Evolutionary conservation across 2,329 filamentous ascomycete genomes (phyloP), one percentile per base, ranked within the genome.

Genomic region (Dryadomyces sulphureus): DNA sequence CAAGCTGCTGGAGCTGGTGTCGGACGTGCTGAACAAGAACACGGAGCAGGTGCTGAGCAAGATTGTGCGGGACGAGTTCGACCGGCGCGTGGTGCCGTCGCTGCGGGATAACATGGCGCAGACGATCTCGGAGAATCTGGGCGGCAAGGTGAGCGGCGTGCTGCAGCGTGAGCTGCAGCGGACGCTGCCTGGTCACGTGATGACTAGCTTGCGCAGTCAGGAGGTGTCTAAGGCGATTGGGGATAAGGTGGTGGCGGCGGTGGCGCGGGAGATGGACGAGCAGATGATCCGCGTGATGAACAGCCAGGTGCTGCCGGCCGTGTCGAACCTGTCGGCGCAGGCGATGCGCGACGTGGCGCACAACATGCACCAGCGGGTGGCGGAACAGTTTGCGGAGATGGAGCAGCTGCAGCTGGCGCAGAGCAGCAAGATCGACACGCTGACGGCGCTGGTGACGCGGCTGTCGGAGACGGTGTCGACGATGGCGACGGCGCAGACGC

Each of bases 31-130:
- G 41, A 77, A 75, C 52, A 69, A 73, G 49, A 79, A 79, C 57
- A 78, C 75, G 19, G 72, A 80, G 61, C 80, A 83, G 55, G 84
- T 85, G 20, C 72, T 95, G 34, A 72, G 79, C 50, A 79, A 78
- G 50, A 84, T 94, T 54, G 80, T 94, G 43, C 75, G 77, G 41
- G 73, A 79, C 41, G 83, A 84, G 60, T 85, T 94, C 53, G 75
- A 85, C 50, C 72, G 79, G 46, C 72, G 79, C 14, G 77, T 95
- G 39, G 68, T 94, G 45, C 90, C 92, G 11, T 70, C 79, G 27
- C 67, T 96, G 47, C 74, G 79, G 36, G 73, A 79, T 44, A 70
- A 80, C 38, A 78, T 84, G 14, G 71, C 76, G 39, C 75, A 77
- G 50, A 73, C 81, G 5, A 70, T 94, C 24, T 75, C 81, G 46